Conservation (phyloP, 2,329 filamentous ascomycete genomes). For the Talaromyces sp. region DNA sequence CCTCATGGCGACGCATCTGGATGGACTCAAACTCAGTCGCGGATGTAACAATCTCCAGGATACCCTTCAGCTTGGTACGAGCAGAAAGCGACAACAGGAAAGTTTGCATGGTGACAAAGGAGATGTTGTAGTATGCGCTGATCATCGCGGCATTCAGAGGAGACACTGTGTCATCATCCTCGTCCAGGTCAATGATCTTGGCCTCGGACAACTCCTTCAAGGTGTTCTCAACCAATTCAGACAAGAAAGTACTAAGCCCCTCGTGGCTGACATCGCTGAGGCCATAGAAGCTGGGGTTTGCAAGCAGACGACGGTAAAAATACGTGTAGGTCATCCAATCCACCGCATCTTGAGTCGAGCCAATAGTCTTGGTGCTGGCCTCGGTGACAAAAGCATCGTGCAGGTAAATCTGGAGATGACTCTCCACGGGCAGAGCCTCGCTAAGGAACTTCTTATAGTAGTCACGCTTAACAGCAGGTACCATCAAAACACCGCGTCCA, state of each 20-base stretch:
- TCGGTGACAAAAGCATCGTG: slow-evolving; percentile 97
- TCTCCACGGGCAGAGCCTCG: slow-evolving; percentile 93
- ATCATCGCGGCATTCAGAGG: slow-evolving; percentile 98
- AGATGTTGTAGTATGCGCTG: slow-evolving; percentile 98
- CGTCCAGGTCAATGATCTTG: slow-evolving; percentile 93
- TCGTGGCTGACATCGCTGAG: slow-evolving; percentile 87
- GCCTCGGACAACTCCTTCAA: slow-evolving; percentile 87
- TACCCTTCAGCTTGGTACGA: slow-evolving; percentile 92
- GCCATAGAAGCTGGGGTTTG: slow-evolving; percentile 96
- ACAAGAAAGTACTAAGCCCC: slow-evolving; percentile 89
- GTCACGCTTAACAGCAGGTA: slow-evolving; percentile 88
- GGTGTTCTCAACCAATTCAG: slow-evolving; percentile 90
- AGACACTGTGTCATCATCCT: slow-evolving; percentile 85
- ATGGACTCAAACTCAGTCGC: slow-evolving; percentile 96
- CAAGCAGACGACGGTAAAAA: slow-evolving; percentile 91
- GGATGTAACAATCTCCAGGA: slow-evolving; percentile 94
- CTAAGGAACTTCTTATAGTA: slow-evolving; percentile 99
- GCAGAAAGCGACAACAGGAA: slow-evolving; percentile 87
- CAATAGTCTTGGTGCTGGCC: slow-evolving; percentile 93
- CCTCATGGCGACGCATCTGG: slow-evolving; percentile 91
- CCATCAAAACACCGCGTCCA: slow-evolving; percentile 92
- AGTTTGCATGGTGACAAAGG: slow-evolving; percentile 98
- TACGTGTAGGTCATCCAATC: slow-evolving; percentile 99
- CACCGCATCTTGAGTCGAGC: slow-evolving; percentile 93
- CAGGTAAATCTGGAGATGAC: slow-evolving; percentile 85